Base-by-base conservation (phyloP, 1,284 basidiomycete species). In the Boletellus sp. region DNA sequence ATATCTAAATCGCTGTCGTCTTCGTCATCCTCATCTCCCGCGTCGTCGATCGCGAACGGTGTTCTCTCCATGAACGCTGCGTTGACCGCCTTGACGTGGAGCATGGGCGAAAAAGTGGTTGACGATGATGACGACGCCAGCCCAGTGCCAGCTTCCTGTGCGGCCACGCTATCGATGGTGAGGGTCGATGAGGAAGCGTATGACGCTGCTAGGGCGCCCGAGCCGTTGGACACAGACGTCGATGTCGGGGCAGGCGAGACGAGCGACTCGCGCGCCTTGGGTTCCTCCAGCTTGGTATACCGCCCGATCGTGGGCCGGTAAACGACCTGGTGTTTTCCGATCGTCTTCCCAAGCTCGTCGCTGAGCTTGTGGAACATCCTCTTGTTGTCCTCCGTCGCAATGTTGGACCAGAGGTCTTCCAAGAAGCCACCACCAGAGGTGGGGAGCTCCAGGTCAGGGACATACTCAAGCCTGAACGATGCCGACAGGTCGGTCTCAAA, bases 31-130 rank as follows among this genome's bases (percentile, higher is more conserved):
- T 93, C 63, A 16, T 64, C 63, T 51, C 85, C 86, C 5, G 86
- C 91, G 67, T 93, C 91, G 65, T 97, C 94, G 59, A 97, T 96
- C 3, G 92, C 92, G 68, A 97, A 97, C 56, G 89, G 86, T 35
- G 91, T 92, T 44, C 94, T 76, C 64, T 95, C 89, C 85, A 94
- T 86, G 41, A 94, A 76, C 10, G 89, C 89, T 45, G 89, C 86
- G 54, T 86, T 89, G 21, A 89, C 90, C 1, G 85, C 88, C 51
- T 89, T 80, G 41, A 94, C 79, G 71, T 88, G 82, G 33, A 77
- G 75, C 68, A 82, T 74, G 8, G 85, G 79, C 33, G 80, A 79
- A 48, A 79, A 75, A 15, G 65, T 68, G 51, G 65, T 32, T 5
- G 30, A 32, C 12, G 30, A 32, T 15, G 30, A 68, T 4, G 54